These are phyloP conservation scores for Zymoseptoria ardabiliae DNA, from an alignment of 2,329 filamentous ascomycete genomes.

Conservation along the genomic window DNA sequence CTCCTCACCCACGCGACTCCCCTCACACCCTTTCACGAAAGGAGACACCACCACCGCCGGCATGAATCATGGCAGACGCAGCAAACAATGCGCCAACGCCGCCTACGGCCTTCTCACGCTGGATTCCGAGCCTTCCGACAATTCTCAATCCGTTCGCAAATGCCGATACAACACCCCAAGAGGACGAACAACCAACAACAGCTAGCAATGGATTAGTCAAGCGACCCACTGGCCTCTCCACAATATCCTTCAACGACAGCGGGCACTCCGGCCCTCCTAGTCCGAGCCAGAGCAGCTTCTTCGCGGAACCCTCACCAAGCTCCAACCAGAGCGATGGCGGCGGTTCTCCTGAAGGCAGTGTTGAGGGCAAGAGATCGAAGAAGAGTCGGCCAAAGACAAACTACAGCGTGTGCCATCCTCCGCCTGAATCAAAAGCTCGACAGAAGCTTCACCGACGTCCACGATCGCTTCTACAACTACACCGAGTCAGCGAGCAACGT, in stretches of 20 bases:
- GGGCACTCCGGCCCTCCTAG: constrained; percentile 19
- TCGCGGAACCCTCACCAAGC: constrained; percentile 25
- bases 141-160: constrained; percentile 26
- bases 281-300: constrained; percentile 24
- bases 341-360: constrained; percentile 28
- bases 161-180: not conserved
- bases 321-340: constrained; percentile 22
- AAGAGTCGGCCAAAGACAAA: constrained; percentile 49
- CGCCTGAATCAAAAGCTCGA: constrained; percentile 46
- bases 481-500: constrained; percentile 53
- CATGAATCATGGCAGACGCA: constrained; percentile 18
- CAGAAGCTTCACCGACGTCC: constrained; percentile 61
- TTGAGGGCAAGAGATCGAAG: constrained; percentile 22
- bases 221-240: constrained; percentile 16
- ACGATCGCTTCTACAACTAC: constrained; percentile 63
- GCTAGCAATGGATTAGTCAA: constrained; percentile 2
- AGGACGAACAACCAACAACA: constrained; percentile 3
- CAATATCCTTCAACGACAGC: constrained; percentile 7
- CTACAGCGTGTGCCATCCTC: constrained; percentile 63
- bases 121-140: constrained; percentile 24
- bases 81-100: constrained; percentile 5
- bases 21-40: not conserved
- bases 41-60: not conserved
- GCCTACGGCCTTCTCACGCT: constrained; percentile 19
- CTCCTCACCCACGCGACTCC: not conserved